Percentiles rank a stretch among this genome's conserved stretches.
Evolutionary conservation across 2,329 filamentous ascomycete species (phyloP).

Genomic region (Colletotrichum limetticola): DNA sequence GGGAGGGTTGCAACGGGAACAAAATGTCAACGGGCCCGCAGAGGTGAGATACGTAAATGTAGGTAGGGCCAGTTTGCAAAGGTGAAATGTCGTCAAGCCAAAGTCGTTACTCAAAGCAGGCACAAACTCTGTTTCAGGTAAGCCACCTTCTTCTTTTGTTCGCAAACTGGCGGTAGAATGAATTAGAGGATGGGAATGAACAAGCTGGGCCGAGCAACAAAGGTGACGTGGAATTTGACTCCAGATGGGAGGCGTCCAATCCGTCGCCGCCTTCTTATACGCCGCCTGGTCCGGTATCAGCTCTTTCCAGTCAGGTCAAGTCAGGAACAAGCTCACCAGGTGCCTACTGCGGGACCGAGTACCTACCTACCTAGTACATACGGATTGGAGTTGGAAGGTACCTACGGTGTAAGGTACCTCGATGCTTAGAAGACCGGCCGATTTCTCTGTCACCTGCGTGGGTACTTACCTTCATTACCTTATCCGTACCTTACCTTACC

Average conservation of each 20-base stretch:
- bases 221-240: not conserved
- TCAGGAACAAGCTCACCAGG: not conserved
- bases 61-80: not conserved
- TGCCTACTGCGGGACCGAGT: not conserved
- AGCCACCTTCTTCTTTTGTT: not conserved
- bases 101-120: conserved; percentile 13
- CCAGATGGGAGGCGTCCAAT: not conserved
- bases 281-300: not conserved
- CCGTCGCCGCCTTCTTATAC: not conserved
- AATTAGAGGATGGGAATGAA: not conserved
- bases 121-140: conserved; percentile 1
- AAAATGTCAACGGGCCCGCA: not conserved
- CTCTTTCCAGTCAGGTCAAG: not conserved
- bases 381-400: no score
- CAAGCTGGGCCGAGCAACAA: not conserved
- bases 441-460: no score
- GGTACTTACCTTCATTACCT: no score
- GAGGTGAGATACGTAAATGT: conserved; percentile 12
- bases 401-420: no score
- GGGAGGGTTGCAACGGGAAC: not conserved
- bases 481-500: not conserved
- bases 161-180: not conserved
- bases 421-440: no score
- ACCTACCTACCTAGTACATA: no score
- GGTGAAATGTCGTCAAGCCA: conserved; percentile 7